A percentile compares a stretch with the other conserved stretches of the same genome.
phyloP scores from a whole-genome alignment of 768 basidiomycete genomes.

The Pleurotus sapidus region DNA sequence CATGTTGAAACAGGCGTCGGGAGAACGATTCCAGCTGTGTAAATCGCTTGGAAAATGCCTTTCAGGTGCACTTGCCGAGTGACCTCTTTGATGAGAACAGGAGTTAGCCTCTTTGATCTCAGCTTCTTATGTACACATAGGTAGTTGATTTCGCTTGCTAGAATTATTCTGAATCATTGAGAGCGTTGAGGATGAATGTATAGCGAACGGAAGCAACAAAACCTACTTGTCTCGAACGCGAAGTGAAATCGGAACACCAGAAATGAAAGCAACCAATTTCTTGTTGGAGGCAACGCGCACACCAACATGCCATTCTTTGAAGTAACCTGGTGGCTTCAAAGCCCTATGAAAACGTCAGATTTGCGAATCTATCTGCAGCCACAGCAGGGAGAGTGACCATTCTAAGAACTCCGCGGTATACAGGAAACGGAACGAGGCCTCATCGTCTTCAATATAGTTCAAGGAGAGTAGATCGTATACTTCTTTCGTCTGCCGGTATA shows the following conservation, averaged over 20 bases:
- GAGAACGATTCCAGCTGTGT: constrained; percentile 90
- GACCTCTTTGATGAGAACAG: constrained; percentile 96
- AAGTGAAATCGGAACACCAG: constrained; percentile 83
- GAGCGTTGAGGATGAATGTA: neutral
- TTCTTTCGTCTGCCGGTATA: constrained; percentile 68
- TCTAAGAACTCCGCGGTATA: constrained; percentile 92
- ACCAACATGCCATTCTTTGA: constrained; percentile 94
- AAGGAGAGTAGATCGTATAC: constrained; percentile 88
- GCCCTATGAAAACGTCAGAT: constrained; percentile 55
- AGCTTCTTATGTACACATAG: constrained; percentile 98
- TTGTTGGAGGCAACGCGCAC: constrained; percentile 88
- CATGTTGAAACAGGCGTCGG: constrained; percentile 92
- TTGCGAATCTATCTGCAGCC: neutral
- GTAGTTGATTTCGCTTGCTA: constrained; percentile 91
- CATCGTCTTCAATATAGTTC: constrained; percentile 96
- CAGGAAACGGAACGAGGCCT: constrained; percentile 94
- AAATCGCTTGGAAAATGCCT: constrained; percentile 95
- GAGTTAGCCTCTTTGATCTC: constrained; percentile 90
- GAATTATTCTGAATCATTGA: constrained; percentile 50
- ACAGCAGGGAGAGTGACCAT: constrained; percentile 53
- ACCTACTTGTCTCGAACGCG: constrained; percentile 83
- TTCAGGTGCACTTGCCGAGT: constrained; percentile 88
- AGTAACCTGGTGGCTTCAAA: constrained; percentile 88
- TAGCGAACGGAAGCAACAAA: neutral
- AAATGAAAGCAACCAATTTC: constrained; percentile 96